These are phyloP conservation scores for Xylaria intraflava DNA, from an alignment of 495 filamentous ascomycete species.

Conservation along the genomic window DNA sequence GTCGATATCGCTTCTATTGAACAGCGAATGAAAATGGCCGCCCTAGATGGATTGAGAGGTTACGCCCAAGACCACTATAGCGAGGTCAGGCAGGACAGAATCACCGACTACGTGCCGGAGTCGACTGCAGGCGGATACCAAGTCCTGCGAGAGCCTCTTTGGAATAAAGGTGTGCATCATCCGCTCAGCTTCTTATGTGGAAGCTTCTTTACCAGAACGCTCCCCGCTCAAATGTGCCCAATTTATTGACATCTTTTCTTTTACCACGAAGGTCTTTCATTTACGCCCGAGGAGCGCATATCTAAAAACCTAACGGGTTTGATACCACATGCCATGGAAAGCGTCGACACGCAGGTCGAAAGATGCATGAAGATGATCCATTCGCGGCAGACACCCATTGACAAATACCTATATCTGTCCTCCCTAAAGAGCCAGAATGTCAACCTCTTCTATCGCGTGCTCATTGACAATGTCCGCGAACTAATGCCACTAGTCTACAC, in stretches of 20 bases:
- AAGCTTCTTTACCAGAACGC: background rate
- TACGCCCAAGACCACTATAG: slow-evolving; percentile 47
- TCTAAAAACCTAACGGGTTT: slow-evolving; percentile 53
- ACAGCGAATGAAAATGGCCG: slow-evolving; percentile 46
- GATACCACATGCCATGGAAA: slow-evolving; percentile 53
- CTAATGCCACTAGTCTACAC: slow-evolving; percentile 96
- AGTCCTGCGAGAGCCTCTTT: slow-evolving; percentile 48
- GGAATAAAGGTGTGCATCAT: slow-evolving; percentile 49
- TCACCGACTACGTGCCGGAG: slow-evolving; percentile 44
- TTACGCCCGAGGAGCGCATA: slow-evolving; percentile 49
- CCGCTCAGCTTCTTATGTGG: background rate
- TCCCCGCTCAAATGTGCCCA: slow-evolving; percentile 6
- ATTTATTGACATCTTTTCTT: slow-evolving; percentile 13
- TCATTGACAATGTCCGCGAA: slow-evolving; percentile 85
- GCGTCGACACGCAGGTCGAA: slow-evolving; percentile 44
- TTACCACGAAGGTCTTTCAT: slow-evolving; percentile 43
- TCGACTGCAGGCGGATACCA: slow-evolving; percentile 48
- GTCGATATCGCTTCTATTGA: slow-evolving; percentile 48
- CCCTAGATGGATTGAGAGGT: slow-evolving; percentile 46
- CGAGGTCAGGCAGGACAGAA: slow-evolving; percentile 43
- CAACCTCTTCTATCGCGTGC: slow-evolving; percentile 89
- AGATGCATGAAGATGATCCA: slow-evolving; percentile 61
- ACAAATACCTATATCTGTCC: slow-evolving; percentile 92
- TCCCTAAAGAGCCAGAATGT: slow-evolving; percentile 81
- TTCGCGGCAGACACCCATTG: slow-evolving; percentile 69